Evolutionary conservation across 306 rosid species (phyloP).

Genomic region (Cicer cuneatum): DNA sequence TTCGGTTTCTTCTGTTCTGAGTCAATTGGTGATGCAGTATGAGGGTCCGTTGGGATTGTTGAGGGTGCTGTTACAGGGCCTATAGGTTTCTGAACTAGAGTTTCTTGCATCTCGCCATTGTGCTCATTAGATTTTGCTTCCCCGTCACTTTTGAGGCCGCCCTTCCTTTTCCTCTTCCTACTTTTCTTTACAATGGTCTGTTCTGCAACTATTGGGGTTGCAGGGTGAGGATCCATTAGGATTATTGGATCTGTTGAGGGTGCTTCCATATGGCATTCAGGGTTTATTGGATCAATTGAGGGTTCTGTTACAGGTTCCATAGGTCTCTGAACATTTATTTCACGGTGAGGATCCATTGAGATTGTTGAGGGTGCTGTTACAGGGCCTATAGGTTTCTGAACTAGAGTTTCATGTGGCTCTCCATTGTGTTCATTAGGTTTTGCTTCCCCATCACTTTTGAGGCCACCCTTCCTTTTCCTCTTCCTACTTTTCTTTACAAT

Average conservation of each 20-base stretch:
- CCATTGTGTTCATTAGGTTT: neutral
- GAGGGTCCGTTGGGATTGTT: neutral
- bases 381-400: neutral
- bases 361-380: neutral
- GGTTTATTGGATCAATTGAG: neutral
- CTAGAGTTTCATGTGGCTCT: neutral
- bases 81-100: constrained; percentile 1
- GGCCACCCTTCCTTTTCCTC: neutral
- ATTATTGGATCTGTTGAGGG: neutral
- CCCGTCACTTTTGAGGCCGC: neutral
- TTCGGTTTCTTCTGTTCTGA: constrained; percentile 4
- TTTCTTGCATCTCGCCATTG: neutral
- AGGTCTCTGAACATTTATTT: neutral
- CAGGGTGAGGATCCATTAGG: neutral
- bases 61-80: neutral
- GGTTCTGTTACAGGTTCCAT: neutral
- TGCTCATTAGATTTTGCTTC: neutral
- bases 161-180: neutral
- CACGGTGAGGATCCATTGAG: neutral
- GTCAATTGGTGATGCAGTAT: neutral
- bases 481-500: neutral
- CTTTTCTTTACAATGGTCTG: constrained; percentile 16
- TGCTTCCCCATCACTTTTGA: neutral
- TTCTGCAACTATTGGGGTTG: neutral
- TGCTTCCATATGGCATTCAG: neutral